These are phyloP conservation scores for Crepidotus variabilis DNA, from an alignment of 768 basidiomycete species.

Conservation along the genomic window DNA sequence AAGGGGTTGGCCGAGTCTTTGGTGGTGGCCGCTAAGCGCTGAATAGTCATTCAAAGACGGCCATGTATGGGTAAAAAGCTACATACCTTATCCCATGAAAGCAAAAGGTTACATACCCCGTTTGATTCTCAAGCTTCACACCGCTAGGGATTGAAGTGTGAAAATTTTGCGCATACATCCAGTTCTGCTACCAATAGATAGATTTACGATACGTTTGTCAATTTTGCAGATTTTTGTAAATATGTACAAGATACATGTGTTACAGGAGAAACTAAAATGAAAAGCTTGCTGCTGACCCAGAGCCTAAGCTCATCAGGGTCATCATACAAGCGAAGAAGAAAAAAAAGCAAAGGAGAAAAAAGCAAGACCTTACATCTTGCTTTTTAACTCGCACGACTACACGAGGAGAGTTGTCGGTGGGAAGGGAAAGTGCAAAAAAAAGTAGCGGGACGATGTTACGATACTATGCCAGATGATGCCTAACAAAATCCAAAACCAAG, in stretches of 20 bases:
- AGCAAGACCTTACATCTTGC: not conserved
- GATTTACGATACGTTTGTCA: not conserved
- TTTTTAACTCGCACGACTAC: not conserved
- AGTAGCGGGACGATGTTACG: not conserved
- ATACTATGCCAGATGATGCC: not conserved
- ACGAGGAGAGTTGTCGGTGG: not conserved
- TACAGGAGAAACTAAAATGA: not conserved
- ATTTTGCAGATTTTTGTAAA: not conserved
- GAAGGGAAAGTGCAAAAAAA: not conserved
- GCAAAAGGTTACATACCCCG: not conserved
- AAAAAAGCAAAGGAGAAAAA: not conserved
- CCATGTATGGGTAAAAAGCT: no score
- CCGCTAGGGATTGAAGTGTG: not conserved
- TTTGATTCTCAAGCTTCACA: not conserved
- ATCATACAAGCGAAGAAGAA: not conserved
- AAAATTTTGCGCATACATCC: not conserved
- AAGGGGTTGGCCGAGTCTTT: constrained; percentile 75
- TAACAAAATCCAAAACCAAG: not conserved
- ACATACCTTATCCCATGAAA: no score
- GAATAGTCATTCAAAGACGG: not conserved
- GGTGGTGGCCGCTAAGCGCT: constrained; percentile 31
- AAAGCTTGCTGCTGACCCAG: not conserved
- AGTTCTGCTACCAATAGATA: not conserved
- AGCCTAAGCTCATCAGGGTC: not conserved
- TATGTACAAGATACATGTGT: not conserved